A percentile compares a stretch with the other conserved stretches of the same genome.
These are phyloP conservation scores for Globisporangium yorkense DNA, from an alignment of 352 stramenopile species.

Conservation along the genomic window DNA sequence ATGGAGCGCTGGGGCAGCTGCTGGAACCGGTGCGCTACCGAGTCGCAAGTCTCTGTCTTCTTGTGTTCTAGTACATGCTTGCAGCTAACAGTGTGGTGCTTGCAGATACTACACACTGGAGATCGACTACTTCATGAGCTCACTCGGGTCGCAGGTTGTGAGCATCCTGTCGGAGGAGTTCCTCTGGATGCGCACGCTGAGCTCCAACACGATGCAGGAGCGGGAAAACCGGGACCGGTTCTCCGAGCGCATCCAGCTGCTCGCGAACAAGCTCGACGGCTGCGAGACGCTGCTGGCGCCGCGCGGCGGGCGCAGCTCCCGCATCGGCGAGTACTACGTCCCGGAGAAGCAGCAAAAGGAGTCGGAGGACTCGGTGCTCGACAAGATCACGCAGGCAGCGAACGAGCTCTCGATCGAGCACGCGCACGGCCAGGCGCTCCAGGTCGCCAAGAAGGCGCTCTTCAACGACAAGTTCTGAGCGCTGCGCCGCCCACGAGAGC, in stretches of 20 bases:
- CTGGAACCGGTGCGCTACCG: constrained; percentile 73
- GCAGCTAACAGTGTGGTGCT: background rate
- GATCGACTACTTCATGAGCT: constrained; percentile 97
- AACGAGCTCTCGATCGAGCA: constrained; percentile 86
- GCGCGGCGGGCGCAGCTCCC: constrained; percentile 44
- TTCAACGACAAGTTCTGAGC: constrained; percentile 78
- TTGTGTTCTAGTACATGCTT: background rate
- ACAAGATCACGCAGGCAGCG: constrained; percentile 82
- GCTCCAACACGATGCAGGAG: constrained; percentile 87
- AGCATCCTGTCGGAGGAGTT: constrained; percentile 92
- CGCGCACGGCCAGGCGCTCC: constrained; percentile 70
- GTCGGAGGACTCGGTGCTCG: constrained; percentile 69
- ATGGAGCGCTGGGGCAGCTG: constrained; percentile 96
- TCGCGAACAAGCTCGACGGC: constrained; percentile 81
- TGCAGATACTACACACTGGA: constrained; percentile 91
- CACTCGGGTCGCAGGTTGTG: constrained; percentile 88
- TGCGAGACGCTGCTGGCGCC: constrained; percentile 59
- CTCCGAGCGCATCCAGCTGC: constrained; percentile 83
- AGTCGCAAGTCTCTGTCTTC: too few species aligned
- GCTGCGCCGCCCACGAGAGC: background rate
- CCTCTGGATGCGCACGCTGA: constrained; percentile 89
- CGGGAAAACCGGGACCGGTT: constrained; percentile 87
- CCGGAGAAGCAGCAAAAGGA: constrained; percentile 79
- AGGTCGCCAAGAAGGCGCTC: constrained; percentile 77
- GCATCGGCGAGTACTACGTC: constrained; percentile 85